Evolutionary conservation across 805 yeast species (phyloP).

Genomic region (Saccharomycopsis fibuligera): DNA sequence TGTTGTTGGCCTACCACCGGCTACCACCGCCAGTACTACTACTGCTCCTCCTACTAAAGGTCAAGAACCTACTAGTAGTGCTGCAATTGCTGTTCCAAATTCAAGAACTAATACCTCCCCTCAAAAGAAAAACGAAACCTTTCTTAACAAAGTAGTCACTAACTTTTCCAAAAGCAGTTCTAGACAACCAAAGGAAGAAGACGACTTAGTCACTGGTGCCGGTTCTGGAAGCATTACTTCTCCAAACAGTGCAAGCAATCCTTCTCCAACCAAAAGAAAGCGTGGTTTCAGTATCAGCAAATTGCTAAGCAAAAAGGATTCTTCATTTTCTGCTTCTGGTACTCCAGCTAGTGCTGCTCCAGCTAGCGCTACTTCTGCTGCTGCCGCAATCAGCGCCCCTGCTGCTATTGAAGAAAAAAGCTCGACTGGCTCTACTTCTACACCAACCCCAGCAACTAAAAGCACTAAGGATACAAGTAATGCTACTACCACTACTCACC

Average conservation of each 20-base stretch:
- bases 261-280: conserved; percentile 8
- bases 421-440: background rate
- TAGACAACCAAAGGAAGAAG: background rate
- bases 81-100: background rate
- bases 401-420: background rate
- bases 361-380: background rate
- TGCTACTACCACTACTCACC: background rate
- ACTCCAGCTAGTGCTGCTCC: background rate
- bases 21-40: background rate
- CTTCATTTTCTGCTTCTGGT: background rate
- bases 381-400: background rate
- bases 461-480: too few species aligned
- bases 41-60: background rate
- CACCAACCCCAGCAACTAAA: background rate
- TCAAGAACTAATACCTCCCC: background rate
- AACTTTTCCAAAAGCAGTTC: background rate
- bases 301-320: conserved; percentile 4
- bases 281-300: conserved; percentile 10
- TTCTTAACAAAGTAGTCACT: too few species aligned
- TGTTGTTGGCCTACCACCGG: background rate
- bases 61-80: background rate
- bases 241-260: background rate
- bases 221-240: background rate
- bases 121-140: too few species aligned
- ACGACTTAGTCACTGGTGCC: conserved; percentile 2